These are phyloP conservation scores for Plicaturopsis crispa DNA, from an alignment of 768 basidiomycete genomes.

Conservation along the genomic window DNA sequence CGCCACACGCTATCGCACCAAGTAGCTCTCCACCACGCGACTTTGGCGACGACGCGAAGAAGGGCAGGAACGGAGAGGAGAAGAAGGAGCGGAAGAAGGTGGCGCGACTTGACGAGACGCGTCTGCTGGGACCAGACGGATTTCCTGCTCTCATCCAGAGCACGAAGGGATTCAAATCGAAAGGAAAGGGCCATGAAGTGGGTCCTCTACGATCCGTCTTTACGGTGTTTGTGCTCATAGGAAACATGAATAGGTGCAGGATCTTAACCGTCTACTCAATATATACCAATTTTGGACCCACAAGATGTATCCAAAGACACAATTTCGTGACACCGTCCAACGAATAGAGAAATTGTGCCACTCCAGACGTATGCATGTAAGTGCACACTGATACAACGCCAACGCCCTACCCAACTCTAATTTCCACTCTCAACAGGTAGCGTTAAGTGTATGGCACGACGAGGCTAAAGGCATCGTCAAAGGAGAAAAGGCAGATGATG, in stretches of 20 bases:
- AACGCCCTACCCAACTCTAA: constrained; percentile 3
- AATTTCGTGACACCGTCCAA: constrained; percentile 80
- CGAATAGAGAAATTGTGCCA: constrained; percentile 87
- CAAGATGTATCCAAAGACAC: constrained; percentile 81
- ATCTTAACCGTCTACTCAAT: constrained; percentile 73
- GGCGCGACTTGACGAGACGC: constrained; percentile 65
- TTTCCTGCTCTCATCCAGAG: constrained; percentile 75
- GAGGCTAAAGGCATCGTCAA: constrained; percentile 44
- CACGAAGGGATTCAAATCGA: constrained; percentile 69
- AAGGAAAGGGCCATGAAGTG: constrained; percentile 93
- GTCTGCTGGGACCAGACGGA: constrained; percentile 66
- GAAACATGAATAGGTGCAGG: constrained; percentile 47
- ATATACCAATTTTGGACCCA: constrained; percentile 96
- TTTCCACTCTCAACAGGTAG: constrained; percentile 38
- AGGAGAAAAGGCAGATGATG: constrained; percentile 20
- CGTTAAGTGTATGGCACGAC: constrained; percentile 72
- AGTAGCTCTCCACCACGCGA: constrained; percentile 44
- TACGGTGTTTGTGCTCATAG: background rate
- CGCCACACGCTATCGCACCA: constrained; percentile 38
- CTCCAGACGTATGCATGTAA: constrained; percentile 78
- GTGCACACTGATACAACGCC: constrained; percentile 13
- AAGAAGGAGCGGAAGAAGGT: constrained; percentile 43
- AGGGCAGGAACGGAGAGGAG: constrained; percentile 15
- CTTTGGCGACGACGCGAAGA: constrained; percentile 12
- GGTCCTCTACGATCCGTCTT: constrained; percentile 6